Conservation (phyloP, 2,329 filamentous ascomycete genomes). For the Ophiocordyceps robertsii region DNA sequence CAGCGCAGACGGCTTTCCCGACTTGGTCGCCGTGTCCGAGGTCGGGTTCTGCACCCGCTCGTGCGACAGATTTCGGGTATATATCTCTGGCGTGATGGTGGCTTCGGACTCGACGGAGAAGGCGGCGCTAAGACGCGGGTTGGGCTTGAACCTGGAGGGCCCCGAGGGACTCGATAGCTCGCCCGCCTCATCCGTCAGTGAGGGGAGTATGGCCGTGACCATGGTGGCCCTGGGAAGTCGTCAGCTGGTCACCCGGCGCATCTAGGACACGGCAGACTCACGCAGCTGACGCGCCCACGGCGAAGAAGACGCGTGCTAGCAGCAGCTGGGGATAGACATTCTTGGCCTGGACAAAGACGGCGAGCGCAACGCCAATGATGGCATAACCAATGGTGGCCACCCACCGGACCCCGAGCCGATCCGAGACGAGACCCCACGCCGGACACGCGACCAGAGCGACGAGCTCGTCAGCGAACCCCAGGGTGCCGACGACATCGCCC, state of each 20-base stretch:
- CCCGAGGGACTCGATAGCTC: conserved; percentile 3
- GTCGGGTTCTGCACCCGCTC: conserved; percentile 9
- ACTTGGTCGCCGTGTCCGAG: conserved; percentile 11
- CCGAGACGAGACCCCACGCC: conserved; percentile 64
- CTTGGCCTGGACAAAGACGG: conserved; percentile 70
- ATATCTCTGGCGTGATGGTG: conserved; percentile 59
- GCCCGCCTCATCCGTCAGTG: conserved; percentile 40
- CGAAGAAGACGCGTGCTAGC: conserved; percentile 75
- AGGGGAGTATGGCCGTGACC: conserved; percentile 89
- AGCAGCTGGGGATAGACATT: conserved; percentile 85
- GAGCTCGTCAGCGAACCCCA: conserved; percentile 75
- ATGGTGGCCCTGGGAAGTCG: conserved; percentile 55
- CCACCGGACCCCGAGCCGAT: conserved; percentile 61
- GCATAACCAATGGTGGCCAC: conserved; percentile 67
- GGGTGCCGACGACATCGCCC: conserved; percentile 69
- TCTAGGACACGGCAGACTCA: conserved; percentile 23
- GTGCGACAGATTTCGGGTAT: conserved; percentile 23
- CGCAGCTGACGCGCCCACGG: conserved; percentile 80
- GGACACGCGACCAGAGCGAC: conserved; percentile 72
- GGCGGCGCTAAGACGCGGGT: conserved; percentile 43
- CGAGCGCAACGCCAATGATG: conserved; percentile 65
- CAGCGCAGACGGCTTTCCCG: conserved; percentile 43
- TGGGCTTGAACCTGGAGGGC: conserved; percentile 18
- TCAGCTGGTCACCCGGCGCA: conserved; percentile 6
- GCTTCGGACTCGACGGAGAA: conserved; percentile 60